A percentile compares a stretch with the other conserved stretches of the same genome.
Conservation (phyloP, 176 grass and related monocot genomes). For the Zea luxurians region DNA sequence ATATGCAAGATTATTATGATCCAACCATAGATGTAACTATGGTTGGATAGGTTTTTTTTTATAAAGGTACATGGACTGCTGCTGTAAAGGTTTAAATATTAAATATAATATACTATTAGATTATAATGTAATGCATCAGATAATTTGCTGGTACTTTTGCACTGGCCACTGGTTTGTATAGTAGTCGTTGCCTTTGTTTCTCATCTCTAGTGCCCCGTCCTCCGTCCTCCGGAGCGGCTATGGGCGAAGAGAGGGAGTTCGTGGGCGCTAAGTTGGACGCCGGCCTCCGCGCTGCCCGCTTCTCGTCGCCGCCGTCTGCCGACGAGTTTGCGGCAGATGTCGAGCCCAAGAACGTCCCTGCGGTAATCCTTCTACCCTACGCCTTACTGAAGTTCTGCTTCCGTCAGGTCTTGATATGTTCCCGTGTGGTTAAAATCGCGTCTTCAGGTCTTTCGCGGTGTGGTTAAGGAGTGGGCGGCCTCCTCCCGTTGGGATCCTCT, state of each 20-base stretch:
- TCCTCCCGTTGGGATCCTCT: conserved; percentile 67
- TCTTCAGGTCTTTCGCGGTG: conserved; percentile 62
- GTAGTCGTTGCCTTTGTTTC: no score
- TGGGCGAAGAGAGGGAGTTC: conserved; percentile 30
- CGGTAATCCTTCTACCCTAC: conserved; percentile 31
- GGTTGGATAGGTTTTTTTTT: no score
- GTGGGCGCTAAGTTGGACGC: conserved; percentile 36
- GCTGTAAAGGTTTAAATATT: no score
- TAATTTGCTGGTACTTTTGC: no score
- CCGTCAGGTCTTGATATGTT: conserved; percentile 10
- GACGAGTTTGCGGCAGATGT: conserved; percentile 43
- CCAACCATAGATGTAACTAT: no score
- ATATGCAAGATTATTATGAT: no score
- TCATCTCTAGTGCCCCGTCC: no score
- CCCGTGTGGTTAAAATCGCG: background rate
- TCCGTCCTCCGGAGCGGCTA: background rate
- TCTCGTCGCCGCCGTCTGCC: conserved; percentile 32
- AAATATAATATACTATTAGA: no score
- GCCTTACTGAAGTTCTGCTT: conserved; percentile 20
- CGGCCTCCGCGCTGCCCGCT: conserved; percentile 44
- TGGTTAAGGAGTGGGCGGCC: conserved; percentile 55
- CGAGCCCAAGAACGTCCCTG: conserved; percentile 61
- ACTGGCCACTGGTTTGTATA: no score
- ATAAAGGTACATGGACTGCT: no score
- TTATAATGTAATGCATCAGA: no score